phyloP scores from a whole-genome alignment of 2,329 filamentous ascomycete species.

The Lasiodiplodia theobromae region DNA sequence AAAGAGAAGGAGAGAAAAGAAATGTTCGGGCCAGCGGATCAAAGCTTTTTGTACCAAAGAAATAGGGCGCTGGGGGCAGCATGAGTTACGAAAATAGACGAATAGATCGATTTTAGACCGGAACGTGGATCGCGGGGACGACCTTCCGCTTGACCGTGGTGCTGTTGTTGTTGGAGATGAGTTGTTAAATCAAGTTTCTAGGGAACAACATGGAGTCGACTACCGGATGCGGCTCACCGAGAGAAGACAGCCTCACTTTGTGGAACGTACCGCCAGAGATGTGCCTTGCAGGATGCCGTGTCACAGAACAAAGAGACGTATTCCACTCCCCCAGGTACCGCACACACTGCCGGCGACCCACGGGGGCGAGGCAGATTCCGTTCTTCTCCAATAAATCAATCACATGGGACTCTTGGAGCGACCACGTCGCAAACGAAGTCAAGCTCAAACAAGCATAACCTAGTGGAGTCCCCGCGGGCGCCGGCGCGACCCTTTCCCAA shows the following conservation, averaged over 20 bases:
- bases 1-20: too few species aligned
- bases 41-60: not conserved
- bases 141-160: not conserved
- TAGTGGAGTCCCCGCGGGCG: not conserved
- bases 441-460: not conserved
- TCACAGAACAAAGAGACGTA: not conserved
- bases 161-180: not conserved
- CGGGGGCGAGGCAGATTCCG: not conserved
- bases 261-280: not conserved
- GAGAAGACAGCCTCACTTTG: not conserved
- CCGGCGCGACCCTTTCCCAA: not conserved
- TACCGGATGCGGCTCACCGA: not conserved
- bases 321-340: not conserved
- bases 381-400: not conserved
- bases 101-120: not conserved
- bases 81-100: conserved; percentile 6
- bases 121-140: not conserved
- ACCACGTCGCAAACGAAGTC: not conserved
- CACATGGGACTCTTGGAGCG: not conserved
- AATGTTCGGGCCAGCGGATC: not conserved
- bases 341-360: not conserved
- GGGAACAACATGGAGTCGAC: not conserved
- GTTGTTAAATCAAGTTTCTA: not conserved
- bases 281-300: not conserved
- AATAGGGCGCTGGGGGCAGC: not conserved